Percentiles rank a stretch among this genome's conserved stretches.
Evolutionary conservation across 106 monocot species (phyloP).

Genomic region (Xerophyta viscosa): DNA sequence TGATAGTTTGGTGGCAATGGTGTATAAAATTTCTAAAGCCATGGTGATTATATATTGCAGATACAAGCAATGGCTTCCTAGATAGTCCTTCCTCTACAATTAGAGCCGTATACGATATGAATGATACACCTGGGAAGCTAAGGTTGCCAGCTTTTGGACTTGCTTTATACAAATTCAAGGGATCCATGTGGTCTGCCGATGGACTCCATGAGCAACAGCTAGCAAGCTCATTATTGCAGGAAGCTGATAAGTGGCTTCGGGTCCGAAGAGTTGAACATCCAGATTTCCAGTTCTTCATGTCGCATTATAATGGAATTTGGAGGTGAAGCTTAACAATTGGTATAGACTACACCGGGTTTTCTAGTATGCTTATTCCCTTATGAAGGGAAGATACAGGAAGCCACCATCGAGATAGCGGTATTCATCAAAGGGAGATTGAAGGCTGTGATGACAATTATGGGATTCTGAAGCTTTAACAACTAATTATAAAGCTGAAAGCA

Average conservation of each 20-base stretch:
- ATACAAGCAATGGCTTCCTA: conserved; percentile 16
- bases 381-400: too few species aligned
- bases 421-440: too few species aligned
- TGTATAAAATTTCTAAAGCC: background rate
- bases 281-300: conserved; percentile 79
- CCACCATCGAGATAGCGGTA: too few species aligned
- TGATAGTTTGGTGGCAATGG: too few species aligned
- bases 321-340: conserved; percentile 5
- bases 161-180: conserved; percentile 83
- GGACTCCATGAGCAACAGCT: conserved; percentile 31
- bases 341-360: too few species aligned
- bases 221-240: conserved; percentile 44
- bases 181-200: conserved; percentile 64
- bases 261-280: conserved; percentile 56
- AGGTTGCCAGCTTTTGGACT: conserved; percentile 65
- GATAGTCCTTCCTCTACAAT: conserved; percentile 9
- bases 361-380: too few species aligned
- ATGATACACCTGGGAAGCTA: conserved; percentile 29
- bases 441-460: too few species aligned
- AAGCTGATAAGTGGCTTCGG: conserved; percentile 77
- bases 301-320: conserved; percentile 15
- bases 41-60: conserved; percentile 10
- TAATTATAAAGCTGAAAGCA: too few species aligned
- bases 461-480: too few species aligned
- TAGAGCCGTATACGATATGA: conserved; percentile 1